phyloP scores from a whole-genome alignment of 208 protist genomes.

The Leishmania arabica region DNA sequence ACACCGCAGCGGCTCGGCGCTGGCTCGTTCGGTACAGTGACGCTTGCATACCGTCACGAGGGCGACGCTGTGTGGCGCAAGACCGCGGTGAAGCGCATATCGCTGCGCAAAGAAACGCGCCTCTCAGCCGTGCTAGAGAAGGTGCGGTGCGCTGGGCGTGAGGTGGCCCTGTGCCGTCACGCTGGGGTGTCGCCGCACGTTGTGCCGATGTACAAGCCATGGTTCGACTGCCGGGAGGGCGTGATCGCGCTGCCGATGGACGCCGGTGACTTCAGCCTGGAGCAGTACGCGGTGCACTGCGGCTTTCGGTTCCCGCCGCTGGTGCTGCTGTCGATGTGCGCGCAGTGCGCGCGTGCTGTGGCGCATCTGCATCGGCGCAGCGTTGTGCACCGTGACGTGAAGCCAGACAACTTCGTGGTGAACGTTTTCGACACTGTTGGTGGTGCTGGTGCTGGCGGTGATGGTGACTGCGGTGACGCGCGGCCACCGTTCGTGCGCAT shows the following conservation, averaged over 20 bases:
- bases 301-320: neutral
- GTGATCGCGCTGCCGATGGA: conserved; percentile 15
- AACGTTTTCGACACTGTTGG: conserved; percentile 55
- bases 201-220: conserved; percentile 7
- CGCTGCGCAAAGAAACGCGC: neutral
- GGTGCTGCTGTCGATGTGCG: conserved; percentile 20
- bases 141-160: neutral
- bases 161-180: conserved; percentile 10
- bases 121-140: neutral
- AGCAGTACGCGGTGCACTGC: conserved; percentile 8
- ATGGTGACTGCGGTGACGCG: neutral
- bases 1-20: neutral
- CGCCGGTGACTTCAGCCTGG: conserved; percentile 12
- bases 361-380: conserved; percentile 95
- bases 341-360: conserved; percentile 42
- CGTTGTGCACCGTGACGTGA: conserved; percentile 97
- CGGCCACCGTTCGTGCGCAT: conserved; percentile 13
- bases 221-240: conserved; percentile 9
- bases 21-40: conserved; percentile 13
- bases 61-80: neutral
- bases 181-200: conserved; percentile 3
- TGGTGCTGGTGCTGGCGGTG: neutral
- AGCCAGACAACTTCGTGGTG: conserved; percentile 99
- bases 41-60: conserved; percentile 7
- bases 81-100: conserved; percentile 11